These are phyloP conservation scores for Amesomyces nigricolor DNA, from an alignment of 2,329 filamentous ascomycete genomes.

Conservation along the genomic window DNA sequence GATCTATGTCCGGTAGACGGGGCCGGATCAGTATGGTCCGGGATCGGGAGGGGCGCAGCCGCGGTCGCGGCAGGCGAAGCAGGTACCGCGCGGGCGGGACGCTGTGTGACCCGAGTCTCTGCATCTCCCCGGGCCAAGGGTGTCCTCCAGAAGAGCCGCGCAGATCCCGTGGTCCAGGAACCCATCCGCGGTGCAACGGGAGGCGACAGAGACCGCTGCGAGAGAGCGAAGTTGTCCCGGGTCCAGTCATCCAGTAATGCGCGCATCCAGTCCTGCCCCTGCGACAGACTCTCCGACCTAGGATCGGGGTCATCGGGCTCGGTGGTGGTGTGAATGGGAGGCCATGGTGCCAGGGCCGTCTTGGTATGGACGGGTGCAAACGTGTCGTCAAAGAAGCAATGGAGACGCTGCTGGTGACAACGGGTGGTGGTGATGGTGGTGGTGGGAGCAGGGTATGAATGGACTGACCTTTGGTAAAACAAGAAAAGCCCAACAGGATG, in stretches of 20 bases:
- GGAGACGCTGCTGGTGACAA: neutral
- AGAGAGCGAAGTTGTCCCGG: neutral
- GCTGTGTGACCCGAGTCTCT: constrained; percentile 9
- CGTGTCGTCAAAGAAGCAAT: constrained; percentile 8
- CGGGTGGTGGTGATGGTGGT: neutral
- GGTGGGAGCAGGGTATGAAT: neutral
- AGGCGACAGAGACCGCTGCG: neutral
- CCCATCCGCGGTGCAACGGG: neutral
- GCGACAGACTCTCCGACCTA: neutral
- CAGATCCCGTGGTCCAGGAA: neutral
- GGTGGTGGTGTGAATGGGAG: neutral
- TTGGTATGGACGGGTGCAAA: constrained; percentile 13
- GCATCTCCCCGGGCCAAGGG: neutral
- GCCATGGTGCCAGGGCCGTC: neutral
- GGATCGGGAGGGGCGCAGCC: neutral
- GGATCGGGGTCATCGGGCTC: neutral
- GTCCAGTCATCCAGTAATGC: constrained; percentile 7
- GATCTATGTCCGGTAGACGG: neutral
- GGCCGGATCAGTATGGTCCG: neutral
- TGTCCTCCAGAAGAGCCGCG: neutral
- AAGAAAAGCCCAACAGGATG: constrained; percentile 3
- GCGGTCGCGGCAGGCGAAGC: neutral
- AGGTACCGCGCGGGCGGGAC: constrained; percentile 2
- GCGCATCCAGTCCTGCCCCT: neutral
- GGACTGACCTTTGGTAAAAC: constrained; percentile 20